These are phyloP conservation scores for Flaveria ramosissima DNA, from an alignment of 129 eudicot genomes.

Conservation along the genomic window DNA sequence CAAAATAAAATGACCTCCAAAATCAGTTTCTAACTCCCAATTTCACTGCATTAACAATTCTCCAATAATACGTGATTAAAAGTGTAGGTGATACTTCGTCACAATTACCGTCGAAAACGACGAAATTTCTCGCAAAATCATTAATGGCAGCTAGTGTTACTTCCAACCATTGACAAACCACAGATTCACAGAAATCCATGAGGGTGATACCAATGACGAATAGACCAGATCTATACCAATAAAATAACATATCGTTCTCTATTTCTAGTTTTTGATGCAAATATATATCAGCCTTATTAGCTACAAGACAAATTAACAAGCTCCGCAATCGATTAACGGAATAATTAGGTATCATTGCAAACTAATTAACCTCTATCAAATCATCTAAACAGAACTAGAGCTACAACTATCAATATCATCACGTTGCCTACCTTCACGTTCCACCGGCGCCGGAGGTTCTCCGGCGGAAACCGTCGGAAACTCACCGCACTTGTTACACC, in stretches of 20 bases:
- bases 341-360: not conserved
- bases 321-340: not conserved
- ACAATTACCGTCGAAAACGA: too few species aligned
- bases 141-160: not conserved
- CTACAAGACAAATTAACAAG: too few species aligned
- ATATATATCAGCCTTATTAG: not conserved
- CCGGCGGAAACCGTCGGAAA: conserved; percentile 35
- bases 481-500: conserved; percentile 69
- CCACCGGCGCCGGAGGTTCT: conserved; percentile 7
- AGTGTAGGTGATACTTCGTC: too few species aligned
- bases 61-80: too few species aligned
- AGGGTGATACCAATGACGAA: not conserved
- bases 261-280: not conserved
- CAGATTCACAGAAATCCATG: not conserved
- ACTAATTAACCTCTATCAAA: not conserved
- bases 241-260: not conserved
- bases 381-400: conserved; percentile 15
- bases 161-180: not conserved
- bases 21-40: too few species aligned
- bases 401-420: not conserved
- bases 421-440: conserved; percentile 25
- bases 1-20: not conserved
- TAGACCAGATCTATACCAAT: not conserved
- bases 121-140: too few species aligned
- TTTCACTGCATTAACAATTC: too few species aligned